Evolutionary conservation across 2,329 filamentous ascomycete genomes (phyloP), one percentile per base, ranked within the genome.

Genomic region (Pleoardoris graminearum): DNA sequence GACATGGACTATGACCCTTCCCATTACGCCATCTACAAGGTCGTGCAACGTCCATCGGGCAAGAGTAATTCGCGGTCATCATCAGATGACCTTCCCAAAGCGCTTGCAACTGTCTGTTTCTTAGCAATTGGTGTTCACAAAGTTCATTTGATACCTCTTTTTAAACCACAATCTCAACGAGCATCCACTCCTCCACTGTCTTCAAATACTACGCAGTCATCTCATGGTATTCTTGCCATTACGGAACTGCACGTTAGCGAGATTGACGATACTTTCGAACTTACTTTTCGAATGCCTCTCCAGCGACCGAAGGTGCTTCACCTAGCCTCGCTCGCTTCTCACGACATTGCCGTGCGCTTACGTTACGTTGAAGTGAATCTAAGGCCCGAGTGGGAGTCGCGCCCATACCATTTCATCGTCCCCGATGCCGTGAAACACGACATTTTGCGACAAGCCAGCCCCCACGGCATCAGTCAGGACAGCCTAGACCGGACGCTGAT

Each of bases 121-220:
- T 78, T 90, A 56, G 86, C 83, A 6, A 80, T 90, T 65, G 87
- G 87, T 17, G 79, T 86, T 27, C 85, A 89, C 74, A 87, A 86
- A 66, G 74, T 89, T 29, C 86, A 89, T 72, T 63, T 90, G 43
- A 80, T 90, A 39, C 85, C 85, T n/a, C 66, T 87, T 27, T 80
- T 84, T 36, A 87, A 85, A 60, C 75, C 79, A 17, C 75, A 79
- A 17, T 77, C 76, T 27, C 79, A 78, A 60, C 78, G 82, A 57
- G 74, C 78, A 22, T 82, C 83, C 14, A 81, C 78, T 58, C 80
- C 80, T 22, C 83, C 81, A 11, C 66, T 85, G 44, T 74, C 66
- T 32, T 77, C 82, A 41, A 70, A 81, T 60, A 76, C 80, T 33
- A 69, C 76, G 54, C 75, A 81, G 54, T 77, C 76, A 7, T 85